phyloP scores from a whole-genome alignment of 108 stramenopile species.

The Skeletonema potamos region DNA sequence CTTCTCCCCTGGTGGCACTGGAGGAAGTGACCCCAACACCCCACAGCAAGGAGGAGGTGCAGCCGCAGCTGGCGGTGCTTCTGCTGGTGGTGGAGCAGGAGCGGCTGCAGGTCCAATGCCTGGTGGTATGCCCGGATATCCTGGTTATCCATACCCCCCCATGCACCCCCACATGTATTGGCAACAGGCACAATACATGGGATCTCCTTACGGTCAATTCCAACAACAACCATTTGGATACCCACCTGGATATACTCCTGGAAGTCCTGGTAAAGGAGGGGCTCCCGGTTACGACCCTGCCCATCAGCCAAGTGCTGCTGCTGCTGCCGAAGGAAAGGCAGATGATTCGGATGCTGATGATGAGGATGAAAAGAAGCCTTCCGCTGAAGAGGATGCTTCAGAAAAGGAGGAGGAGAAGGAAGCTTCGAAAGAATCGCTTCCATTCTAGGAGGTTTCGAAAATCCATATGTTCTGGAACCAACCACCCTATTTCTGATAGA shows the following conservation, averaged over 20 bases:
- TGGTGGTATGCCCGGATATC: slow-evolving; percentile 2
- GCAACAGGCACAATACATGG: neutral
- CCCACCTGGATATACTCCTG: neutral
- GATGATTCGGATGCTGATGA: neutral
- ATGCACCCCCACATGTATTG: slow-evolving; percentile 1
- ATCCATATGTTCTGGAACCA: too few species aligned
- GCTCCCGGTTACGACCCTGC: neutral
- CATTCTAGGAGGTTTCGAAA: neutral
- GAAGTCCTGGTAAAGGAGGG: neutral
- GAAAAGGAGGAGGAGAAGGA: neutral
- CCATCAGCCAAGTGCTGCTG: neutral
- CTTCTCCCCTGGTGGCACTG: neutral
- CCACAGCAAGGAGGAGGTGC: neutral
- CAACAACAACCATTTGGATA: neutral
- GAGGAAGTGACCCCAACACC: neutral
- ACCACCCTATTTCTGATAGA: neutral
- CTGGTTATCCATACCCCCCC: neutral
- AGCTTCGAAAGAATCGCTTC: neutral
- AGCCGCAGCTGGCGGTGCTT: neutral
- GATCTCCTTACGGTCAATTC: neutral
- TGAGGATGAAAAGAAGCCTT: neutral
- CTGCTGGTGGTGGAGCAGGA: neutral
- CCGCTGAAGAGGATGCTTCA: neutral
- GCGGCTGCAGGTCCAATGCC: neutral
- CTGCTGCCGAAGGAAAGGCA: neutral